Percentiles rank a stretch among this genome's conserved stretches.
phyloP scores from a whole-genome alignment of 2,329 filamentous ascomycete genomes.

The Diplodia intermedia region DNA sequence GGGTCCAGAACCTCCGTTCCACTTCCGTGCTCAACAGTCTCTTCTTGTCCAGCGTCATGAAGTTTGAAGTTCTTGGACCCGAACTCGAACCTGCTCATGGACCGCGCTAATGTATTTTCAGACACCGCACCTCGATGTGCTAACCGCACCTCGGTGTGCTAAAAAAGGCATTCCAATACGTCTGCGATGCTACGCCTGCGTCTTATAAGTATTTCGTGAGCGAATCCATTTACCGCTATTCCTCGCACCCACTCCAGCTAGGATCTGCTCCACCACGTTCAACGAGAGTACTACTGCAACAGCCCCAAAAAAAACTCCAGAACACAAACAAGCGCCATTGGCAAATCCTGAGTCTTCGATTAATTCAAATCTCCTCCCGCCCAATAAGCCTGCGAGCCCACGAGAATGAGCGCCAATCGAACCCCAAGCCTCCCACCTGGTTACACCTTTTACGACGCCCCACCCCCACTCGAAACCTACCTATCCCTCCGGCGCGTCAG shows the following conservation, averaged over 20 bases:
- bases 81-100: neutral
- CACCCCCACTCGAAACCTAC: conserved; percentile 48
- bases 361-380: neutral
- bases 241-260: no score
- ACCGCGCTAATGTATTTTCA: neutral
- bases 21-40: neutral
- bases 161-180: neutral
- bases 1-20: conserved; percentile 12
- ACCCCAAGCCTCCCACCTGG: conserved; percentile 41
- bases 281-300: neutral
- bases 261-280: no score
- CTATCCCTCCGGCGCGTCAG: conserved; percentile 48
- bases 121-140: conserved; percentile 6
- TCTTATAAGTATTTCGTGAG: neutral
- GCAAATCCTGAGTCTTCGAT: neutral
- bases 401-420: neutral
- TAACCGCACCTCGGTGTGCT: neutral
- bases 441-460: conserved; percentile 48
- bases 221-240: no score
- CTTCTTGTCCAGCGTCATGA: neutral
- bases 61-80: no score
- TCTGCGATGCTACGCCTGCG: neutral
- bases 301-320: neutral
- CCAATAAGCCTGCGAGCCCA: neutral
- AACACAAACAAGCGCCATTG: neutral